Conservation (phyloP, 768 basidiomycete genomes). For the Podaxis sp. region DNA sequence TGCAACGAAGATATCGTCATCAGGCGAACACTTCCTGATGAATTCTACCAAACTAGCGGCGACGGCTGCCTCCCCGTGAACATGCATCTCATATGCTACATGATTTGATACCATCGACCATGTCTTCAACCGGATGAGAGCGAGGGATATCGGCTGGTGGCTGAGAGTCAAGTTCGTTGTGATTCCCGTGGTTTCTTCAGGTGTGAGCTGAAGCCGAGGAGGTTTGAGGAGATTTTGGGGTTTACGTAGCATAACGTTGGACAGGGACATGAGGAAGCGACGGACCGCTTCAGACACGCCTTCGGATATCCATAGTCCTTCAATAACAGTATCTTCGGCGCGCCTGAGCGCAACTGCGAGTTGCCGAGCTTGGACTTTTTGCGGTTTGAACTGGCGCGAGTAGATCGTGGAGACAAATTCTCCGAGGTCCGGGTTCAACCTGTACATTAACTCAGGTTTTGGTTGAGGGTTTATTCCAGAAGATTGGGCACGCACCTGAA, state of each 20-base stretch:
- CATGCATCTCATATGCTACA: slow-evolving; percentile 46
- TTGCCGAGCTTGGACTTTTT: slow-evolving; percentile 43
- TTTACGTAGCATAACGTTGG: slow-evolving; percentile 43
- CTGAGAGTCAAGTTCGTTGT: slow-evolving; percentile 20
- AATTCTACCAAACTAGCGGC: slow-evolving; percentile 42
- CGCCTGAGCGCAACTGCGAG: slow-evolving; percentile 34
- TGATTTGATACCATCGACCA: slow-evolving; percentile 29
- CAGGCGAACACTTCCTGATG: slow-evolving; percentile 36
- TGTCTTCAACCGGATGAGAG: slow-evolving; percentile 41
- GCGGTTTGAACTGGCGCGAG: slow-evolving; percentile 44
- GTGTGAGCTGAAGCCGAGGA: slow-evolving; percentile 20
- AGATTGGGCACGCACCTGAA: slow-evolving; percentile 36
- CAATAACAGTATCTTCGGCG: slow-evolving; percentile 23
- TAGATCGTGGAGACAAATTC: slow-evolving; percentile 56
- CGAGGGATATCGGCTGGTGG: slow-evolving; percentile 43
- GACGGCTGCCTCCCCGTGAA: slow-evolving; percentile 46
- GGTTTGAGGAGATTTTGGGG: slow-evolving; percentile 33
- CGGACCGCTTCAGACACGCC: slow-evolving; percentile 29
- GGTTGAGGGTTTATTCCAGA: background rate
- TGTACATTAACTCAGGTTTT: slow-evolving; percentile 18
- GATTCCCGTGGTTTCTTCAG: slow-evolving; percentile 13
- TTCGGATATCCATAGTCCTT: slow-evolving; percentile 23
- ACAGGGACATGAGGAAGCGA: slow-evolving; percentile 40
- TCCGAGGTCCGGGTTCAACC: slow-evolving; percentile 52
- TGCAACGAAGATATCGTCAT: slow-evolving; percentile 50